Evolutionary conservation across 306 rosid genomes (phyloP).

Genomic region (Begonia loranthoides): DNA sequence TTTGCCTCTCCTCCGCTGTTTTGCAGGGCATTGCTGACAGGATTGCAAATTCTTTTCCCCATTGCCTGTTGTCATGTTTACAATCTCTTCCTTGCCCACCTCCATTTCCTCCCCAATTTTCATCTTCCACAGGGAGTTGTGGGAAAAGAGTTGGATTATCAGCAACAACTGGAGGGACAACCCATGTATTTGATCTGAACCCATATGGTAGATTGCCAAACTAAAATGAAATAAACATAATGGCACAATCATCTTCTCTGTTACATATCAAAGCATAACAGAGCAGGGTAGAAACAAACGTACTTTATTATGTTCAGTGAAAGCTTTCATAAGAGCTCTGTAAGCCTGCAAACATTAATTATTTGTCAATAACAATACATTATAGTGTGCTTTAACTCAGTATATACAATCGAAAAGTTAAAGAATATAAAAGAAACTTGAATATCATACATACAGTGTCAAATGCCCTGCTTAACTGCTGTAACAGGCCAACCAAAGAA

Average conservation of each 20-base stretch:
- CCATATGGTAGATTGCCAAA: slow-evolving; percentile 98
- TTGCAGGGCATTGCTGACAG: slow-evolving; percentile 87
- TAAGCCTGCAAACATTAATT: slow-evolving; percentile 58
- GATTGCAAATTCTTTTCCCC: slow-evolving; percentile 83
- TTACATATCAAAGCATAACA: slow-evolving; percentile 2
- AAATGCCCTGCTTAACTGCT: slow-evolving; percentile 84
- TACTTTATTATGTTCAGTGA: slow-evolving; percentile 87
- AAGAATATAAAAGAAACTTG: background rate
- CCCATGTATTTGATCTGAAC: slow-evolving; percentile 95
- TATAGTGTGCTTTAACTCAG: too few species aligned
- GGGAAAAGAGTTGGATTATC: slow-evolving; percentile 59
- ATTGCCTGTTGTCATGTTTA: slow-evolving; percentile 53
- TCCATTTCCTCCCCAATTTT: slow-evolving; percentile 86
- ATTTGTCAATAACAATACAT: background rate
- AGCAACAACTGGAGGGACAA: slow-evolving; percentile 86
- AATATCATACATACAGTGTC: slow-evolving; percentile 49
- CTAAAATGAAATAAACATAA: slow-evolving; percentile 34
- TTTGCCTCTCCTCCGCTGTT: slow-evolving; percentile 83
- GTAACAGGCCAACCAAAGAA: slow-evolving; percentile 76
- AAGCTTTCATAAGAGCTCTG: slow-evolving; percentile 74
- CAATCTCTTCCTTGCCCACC: slow-evolving; percentile 88
- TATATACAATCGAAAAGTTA: too few species aligned
- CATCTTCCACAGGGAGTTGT: slow-evolving; percentile 77
- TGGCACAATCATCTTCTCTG: slow-evolving; percentile 9
- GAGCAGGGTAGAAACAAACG: slow-evolving; percentile 9